Evolutionary conservation across 164 flowering plant genomes (phyloP).

Genomic region (Dillenia suffruticosa): DNA sequence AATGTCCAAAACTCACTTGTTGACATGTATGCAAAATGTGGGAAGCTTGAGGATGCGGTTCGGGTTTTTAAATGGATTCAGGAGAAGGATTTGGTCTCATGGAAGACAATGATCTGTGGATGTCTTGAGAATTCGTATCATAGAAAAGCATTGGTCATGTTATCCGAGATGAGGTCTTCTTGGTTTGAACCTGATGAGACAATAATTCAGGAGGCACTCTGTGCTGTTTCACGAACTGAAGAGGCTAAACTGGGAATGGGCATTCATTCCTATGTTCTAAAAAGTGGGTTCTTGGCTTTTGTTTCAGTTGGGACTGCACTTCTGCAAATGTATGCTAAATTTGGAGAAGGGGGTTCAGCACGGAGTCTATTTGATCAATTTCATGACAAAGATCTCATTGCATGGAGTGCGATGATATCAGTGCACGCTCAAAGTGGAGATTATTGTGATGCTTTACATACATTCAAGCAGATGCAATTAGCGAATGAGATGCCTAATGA

Average conservation of each 20-base stretch:
- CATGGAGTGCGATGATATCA: slow-evolving; percentile 57
- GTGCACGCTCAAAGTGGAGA: slow-evolving; percentile 32
- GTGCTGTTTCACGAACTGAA: slow-evolving; percentile 23
- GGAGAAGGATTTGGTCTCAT: slow-evolving; percentile 45
- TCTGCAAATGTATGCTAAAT: slow-evolving; percentile 48
- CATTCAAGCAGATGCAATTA: slow-evolving; percentile 39
- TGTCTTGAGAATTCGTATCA: slow-evolving; percentile 34
- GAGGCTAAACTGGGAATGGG: slow-evolving; percentile 27
- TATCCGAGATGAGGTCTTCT: slow-evolving; percentile 24
- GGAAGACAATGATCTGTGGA: slow-evolving; percentile 50
- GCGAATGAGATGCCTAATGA: slow-evolving; percentile 41
- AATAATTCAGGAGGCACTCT: slow-evolving; percentile 25
- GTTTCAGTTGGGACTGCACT: slow-evolving; percentile 43
- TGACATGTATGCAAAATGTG: slow-evolving; percentile 54
- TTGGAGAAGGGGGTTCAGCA: slow-evolving; percentile 31
- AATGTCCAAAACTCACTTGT: slow-evolving; percentile 49
- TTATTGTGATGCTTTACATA: slow-evolving; percentile 31
- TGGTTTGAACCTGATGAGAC: slow-evolving; percentile 25
- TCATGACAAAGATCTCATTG: slow-evolving; percentile 42
- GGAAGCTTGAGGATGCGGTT: slow-evolving; percentile 25
- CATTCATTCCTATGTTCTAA: slow-evolving; percentile 33
- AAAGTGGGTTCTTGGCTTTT: slow-evolving; percentile 33
- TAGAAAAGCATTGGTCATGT: slow-evolving; percentile 27
- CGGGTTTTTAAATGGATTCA: slow-evolving; percentile 30
- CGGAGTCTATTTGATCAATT: slow-evolving; percentile 33